Base-by-base conservation (phyloP, 345 rosid genomes). In the Heritiera littoralis region DNA sequence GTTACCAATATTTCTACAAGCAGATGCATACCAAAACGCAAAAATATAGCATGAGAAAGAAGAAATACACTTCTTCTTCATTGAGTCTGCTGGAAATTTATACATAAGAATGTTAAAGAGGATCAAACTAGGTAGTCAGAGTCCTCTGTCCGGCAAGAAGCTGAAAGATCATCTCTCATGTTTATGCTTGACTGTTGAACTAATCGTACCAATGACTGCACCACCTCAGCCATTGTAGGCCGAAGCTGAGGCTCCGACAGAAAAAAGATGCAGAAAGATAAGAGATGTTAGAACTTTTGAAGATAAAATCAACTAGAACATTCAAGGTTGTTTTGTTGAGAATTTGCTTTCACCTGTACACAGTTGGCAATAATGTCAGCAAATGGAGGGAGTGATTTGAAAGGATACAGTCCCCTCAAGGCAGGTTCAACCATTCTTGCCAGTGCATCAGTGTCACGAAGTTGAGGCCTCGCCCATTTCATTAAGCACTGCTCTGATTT, bases 181-280 rank as follows among this genome's bases (percentile, higher is more conserved):
- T 85, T 83, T 88, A 88, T 87, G 20, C 83, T 87, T 3, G 91
- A 77, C 10, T 89, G 84, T 66, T 89, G 92, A 60, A 89, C 94
- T 81, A 94, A 81, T 30, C 90, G 90, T 77, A 90, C 89, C 89
- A 95, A 76, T 78, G 92, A 84, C 81, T 90, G 90, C 83, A 93
- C 99, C 86, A 93, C 93, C 86, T 93, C 92, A 35, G 97, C 88
- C 88, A 93, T 90, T 3, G 94, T 89, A 13, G 99, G 97, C 81
- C 97, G 89, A 76, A 89, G 89, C 51, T 89, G 91, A 0, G 97
- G 95, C 84, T 95, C 97, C 70, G 86, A 30, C 99, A 66, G 74
- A 18, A 32, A n/a, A 66, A 45, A 72, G 1, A 76, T 7, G 30
- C 46, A 77, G 6, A 75, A 32, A 40, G 30, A 80, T 15, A 71